phyloP scores from a whole-genome alignment of 192 early-diverging fungal species.

The Bifiguratus adelaidae region DNA sequence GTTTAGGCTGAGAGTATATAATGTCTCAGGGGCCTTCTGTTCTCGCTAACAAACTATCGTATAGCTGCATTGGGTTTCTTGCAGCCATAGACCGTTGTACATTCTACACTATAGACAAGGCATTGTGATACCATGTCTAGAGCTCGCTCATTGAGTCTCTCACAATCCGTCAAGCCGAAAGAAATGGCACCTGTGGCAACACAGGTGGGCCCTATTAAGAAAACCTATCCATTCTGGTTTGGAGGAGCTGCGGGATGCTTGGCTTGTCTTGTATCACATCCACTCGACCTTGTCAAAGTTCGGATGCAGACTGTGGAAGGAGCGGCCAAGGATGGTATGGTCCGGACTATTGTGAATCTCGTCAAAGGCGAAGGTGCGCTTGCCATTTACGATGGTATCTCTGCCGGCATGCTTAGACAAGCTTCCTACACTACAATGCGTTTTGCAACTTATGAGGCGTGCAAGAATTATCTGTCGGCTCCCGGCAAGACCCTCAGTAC shows the following conservation, averaged over 20 bases:
- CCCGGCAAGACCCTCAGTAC: slow-evolving; percentile 37
- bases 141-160: no score
- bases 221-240: slow-evolving; percentile 16
- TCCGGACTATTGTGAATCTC: slow-evolving; percentile 62
- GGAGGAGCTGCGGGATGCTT: slow-evolving; percentile 38
- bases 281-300: slow-evolving; percentile 85
- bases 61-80: no score
- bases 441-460: slow-evolving; percentile 64
- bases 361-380: slow-evolving; percentile 53
- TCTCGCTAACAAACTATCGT: no score
- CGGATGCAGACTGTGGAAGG: slow-evolving; percentile 44
- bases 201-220: no score
- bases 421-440: slow-evolving; percentile 73
- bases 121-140: no score
- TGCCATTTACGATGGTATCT: slow-evolving; percentile 60
- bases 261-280: slow-evolving; percentile 59
- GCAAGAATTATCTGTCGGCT: slow-evolving; percentile 47
- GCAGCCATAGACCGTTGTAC: no score
- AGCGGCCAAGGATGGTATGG: slow-evolving; percentile 34
- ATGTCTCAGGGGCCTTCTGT: no score
- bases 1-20: no score
- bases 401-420: slow-evolving; percentile 62
- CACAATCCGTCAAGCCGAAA: no score
- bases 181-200: no score
- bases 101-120: no score